phyloP scores from a whole-genome alignment of 257 asterid species.

The Scutellaria galericulata region DNA sequence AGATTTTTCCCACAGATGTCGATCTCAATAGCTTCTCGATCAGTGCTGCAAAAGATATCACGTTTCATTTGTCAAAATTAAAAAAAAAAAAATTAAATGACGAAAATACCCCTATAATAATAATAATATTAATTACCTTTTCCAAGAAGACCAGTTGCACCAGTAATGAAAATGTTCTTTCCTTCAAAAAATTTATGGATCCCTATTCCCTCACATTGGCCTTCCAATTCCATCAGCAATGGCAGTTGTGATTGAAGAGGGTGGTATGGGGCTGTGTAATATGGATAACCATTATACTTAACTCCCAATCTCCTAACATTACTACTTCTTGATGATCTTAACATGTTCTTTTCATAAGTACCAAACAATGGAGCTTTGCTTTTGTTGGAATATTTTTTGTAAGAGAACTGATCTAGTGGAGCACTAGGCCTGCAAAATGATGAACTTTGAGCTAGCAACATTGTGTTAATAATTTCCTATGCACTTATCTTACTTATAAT shows the following conservation, averaged over 20 bases:
- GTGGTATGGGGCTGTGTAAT: conserved; percentile 37
- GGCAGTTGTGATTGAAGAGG: conserved; percentile 38
- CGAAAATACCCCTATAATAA: no score
- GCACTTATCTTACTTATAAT: no score
- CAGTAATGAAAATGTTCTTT: conserved; percentile 58
- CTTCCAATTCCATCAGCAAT: neutral
- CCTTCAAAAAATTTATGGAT: conserved; percentile 52
- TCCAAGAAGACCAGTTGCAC: conserved; percentile 71
- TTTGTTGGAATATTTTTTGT: neutral
- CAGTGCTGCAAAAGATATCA: conserved; percentile 32
- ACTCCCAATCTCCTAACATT: conserved; percentile 18
- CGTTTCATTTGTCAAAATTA: neutral
- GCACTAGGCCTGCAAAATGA: neutral
- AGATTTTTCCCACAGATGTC: conserved; percentile 50
- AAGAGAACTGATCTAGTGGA: neutral
- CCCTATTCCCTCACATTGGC: conserved; percentile 48
- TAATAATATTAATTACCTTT: conserved; percentile 43
- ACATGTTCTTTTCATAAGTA: neutral
- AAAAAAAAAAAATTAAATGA: no score
- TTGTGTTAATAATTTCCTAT: neutral
- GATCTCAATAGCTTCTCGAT: conserved; percentile 58
- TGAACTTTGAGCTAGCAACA: conserved; percentile 27
- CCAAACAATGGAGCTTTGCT: neutral
- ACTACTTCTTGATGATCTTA: neutral
- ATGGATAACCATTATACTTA: conserved; percentile 14